Evolutionary conservation across 495 filamentous ascomycete genomes (phyloP).

Genomic region (Lichenothelia convexa): DNA sequence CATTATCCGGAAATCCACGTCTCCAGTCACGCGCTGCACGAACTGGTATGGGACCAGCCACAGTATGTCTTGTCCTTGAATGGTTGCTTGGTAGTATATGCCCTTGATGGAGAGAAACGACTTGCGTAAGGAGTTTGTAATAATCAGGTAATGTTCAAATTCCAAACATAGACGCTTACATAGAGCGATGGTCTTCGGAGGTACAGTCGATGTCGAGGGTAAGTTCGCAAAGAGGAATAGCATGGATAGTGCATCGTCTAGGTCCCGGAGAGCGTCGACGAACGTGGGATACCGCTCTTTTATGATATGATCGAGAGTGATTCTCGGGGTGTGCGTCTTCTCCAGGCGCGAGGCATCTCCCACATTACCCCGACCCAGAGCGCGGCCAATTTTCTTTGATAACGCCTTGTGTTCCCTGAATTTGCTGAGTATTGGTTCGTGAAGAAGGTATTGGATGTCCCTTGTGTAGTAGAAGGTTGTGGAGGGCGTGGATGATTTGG

Average conservation of each 20-base stretch:
- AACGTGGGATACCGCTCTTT: conserved; percentile 97
- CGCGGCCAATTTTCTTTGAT: conserved; percentile 87
- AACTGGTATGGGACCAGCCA: conserved; percentile 97
- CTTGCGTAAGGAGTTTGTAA: conserved; percentile 73
- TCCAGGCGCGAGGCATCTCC: conserved; percentile 69
- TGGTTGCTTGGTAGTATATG: conserved; percentile 97
- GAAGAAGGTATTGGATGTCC: conserved; percentile 93
- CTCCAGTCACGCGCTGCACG: conserved; percentile 77
- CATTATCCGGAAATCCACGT: conserved; percentile 98
- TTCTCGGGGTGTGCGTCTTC: conserved; percentile 63
- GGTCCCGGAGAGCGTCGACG: conserved; percentile 78
- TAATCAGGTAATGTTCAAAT: conserved; percentile 94
- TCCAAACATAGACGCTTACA: conserved; percentile 84
- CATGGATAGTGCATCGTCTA: conserved; percentile 93
- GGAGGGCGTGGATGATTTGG: conserved; percentile 68
- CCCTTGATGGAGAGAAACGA: conserved; percentile 97
- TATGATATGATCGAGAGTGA: conserved; percentile 89
- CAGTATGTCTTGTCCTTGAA: conserved; percentile 93
- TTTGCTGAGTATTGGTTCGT: conserved; percentile 87
- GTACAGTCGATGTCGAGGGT: conserved; percentile 71
- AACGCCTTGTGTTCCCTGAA: conserved; percentile 93
- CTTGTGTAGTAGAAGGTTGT: conserved; percentile 99
- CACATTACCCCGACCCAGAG: conserved; percentile 79
- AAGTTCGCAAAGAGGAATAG: conserved; percentile 94
- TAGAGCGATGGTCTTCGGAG: conserved; percentile 77